Percentiles rank a stretch among this genome's conserved stretches.
Conservation (phyloP, 768 basidiomycete species). For the Collybiopsis confluens region DNA sequence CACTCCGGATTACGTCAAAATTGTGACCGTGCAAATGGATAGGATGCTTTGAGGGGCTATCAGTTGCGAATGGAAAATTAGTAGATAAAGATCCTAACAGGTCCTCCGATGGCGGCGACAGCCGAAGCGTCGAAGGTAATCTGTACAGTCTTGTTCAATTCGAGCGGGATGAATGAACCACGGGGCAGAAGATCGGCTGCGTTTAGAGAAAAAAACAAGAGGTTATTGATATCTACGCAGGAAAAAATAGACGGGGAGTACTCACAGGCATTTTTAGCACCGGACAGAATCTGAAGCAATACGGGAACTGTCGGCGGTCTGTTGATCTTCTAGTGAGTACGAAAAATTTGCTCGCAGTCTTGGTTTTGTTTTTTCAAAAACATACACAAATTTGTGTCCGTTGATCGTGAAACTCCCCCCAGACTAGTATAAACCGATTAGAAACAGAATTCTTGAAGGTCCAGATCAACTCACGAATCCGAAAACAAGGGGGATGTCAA, state of each 20-base stretch:
- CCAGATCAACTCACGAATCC: background rate
- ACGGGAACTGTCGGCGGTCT: slow-evolving; percentile 2
- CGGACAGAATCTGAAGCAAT: background rate
- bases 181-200: slow-evolving; percentile 23
- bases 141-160: slow-evolving; percentile 33
- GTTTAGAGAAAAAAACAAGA: no score
- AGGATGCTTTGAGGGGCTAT: slow-evolving; percentile 15
- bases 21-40: slow-evolving; percentile 27
- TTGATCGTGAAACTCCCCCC: background rate
- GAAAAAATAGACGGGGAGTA: no score
- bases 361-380: no score
- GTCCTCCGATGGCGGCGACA: slow-evolving; percentile 12
- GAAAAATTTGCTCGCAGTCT: no score
- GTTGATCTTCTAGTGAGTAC: no score
- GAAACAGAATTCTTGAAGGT: background rate
- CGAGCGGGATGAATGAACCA: slow-evolving; percentile 31
- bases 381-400: background rate
- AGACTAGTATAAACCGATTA: background rate
- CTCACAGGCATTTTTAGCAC: background rate
- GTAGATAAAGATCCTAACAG: slow-evolving; percentile 2
- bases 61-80: background rate
- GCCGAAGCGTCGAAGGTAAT: slow-evolving; percentile 24
- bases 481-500: background rate
- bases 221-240: background rate
- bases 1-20: no score